phyloP scores from a whole-genome alignment of 75 land plant genomes.

The Gnetum montanum region DNA sequence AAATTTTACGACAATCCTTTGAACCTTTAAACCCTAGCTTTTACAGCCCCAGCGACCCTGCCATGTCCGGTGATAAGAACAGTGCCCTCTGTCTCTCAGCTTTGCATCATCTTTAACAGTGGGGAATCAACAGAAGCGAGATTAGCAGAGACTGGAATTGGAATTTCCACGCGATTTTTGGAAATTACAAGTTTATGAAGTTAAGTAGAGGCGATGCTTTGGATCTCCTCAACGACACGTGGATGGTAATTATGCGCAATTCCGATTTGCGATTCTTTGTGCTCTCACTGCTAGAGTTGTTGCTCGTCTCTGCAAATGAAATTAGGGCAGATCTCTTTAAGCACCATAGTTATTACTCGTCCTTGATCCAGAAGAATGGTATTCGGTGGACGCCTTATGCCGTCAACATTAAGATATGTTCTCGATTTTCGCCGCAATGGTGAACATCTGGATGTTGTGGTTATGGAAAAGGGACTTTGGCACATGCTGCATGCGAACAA shows the following conservation, averaged over 20 bases:
- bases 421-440: not conserved
- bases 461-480: constrained; percentile 86
- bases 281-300: constrained; percentile 49
- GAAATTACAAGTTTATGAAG: constrained; percentile 44
- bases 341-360: constrained; percentile 58
- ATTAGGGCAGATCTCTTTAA: constrained; percentile 53
- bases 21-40: constrained; percentile 4
- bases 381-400: constrained; percentile 83
- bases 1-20: constrained; percentile 13
- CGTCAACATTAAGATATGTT: constrained; percentile 31
- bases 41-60: not conserved
- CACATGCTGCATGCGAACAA: constrained; percentile 78
- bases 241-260: constrained; percentile 89
- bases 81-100: constrained; percentile 17
- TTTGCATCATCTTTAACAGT: constrained; percentile 13
- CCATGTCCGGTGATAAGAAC: no score
- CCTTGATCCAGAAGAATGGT: constrained; percentile 23
- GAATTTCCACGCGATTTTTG: constrained; percentile 13
- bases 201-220: constrained; percentile 32
- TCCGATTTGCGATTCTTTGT: constrained; percentile 73
- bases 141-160: constrained; percentile 27
- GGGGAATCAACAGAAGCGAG: not conserved
- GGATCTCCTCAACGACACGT: constrained; percentile 70
- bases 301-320: constrained; percentile 23
- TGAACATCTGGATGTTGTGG: constrained; percentile 58